These are phyloP conservation scores for Scytalidium sp. DNA, from an alignment of 2,329 filamentous ascomycete genomes.

Conservation along the genomic window DNA sequence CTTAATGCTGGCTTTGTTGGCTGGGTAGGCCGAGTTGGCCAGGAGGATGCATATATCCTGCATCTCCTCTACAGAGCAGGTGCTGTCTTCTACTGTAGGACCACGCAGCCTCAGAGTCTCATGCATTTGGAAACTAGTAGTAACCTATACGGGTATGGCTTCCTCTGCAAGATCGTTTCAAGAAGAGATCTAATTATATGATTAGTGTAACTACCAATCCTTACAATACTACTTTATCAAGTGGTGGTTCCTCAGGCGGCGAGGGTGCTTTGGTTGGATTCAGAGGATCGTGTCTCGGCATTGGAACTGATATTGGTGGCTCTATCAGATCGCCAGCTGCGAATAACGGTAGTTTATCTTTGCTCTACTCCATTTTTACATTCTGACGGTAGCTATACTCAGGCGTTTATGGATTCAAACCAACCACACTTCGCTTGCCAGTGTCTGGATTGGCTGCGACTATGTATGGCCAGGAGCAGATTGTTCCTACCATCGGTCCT, in stretches of 20 bases:
- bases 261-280: conserved; percentile 53
- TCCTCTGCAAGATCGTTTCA: conserved; percentile 50
- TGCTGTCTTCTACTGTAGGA: conserved; percentile 48
- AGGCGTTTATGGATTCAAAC: conserved; percentile 29
- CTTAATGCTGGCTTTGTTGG: conserved; percentile 46
- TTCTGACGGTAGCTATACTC: conserved; percentile 28
- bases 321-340: conserved; percentile 45
- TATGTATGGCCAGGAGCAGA: conserved; percentile 25
- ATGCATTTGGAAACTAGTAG: conserved; percentile 51
- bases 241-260: conserved; percentile 53
- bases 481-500: conserved; percentile 50
- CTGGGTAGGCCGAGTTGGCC: conserved; percentile 42
- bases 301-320: conserved; percentile 52
- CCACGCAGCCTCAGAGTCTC: conserved; percentile 50
- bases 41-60: conserved; percentile 45
- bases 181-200: conserved; percentile 41
- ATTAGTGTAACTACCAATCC: conserved; percentile 50
- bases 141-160: conserved; percentile 43
- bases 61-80: conserved; percentile 44
- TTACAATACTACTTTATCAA: conserved; percentile 45
- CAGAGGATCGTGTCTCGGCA: conserved; percentile 48
- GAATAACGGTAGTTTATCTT: conserved; percentile 34
- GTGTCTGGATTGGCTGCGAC: conserved; percentile 16
- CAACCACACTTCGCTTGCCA: conserved; percentile 23
- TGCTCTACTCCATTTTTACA: conserved; percentile 30